Percentiles rank a stretch among this genome's conserved stretches.
These are phyloP conservation scores for Salix exigua DNA, from an alignment of 345 rosid species.

Conservation along the genomic window DNA sequence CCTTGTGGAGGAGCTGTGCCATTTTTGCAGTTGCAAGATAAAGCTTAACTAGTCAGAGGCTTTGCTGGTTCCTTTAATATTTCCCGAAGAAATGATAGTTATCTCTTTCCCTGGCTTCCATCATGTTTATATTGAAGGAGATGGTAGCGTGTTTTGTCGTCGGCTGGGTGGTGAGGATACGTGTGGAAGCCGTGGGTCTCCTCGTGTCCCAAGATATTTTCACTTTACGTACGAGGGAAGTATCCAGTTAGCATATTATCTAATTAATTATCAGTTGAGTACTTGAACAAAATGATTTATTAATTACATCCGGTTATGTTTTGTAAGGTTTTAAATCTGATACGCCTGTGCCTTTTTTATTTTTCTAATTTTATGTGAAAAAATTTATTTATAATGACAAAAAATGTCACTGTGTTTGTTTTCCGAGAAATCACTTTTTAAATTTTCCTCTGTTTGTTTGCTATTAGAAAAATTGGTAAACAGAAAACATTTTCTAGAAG, in stretches of 20 bases:
- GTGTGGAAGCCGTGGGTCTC: not conserved
- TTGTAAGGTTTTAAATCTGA: not conserved
- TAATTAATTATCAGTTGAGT: not conserved
- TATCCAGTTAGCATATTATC: too few relatives aligned
- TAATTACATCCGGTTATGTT: not conserved
- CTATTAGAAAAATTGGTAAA: too few relatives aligned
- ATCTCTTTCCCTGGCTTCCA: not conserved
- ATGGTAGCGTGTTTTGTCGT: not conserved
- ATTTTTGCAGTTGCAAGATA: not conserved
- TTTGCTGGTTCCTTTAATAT: not conserved
- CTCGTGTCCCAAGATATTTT: slow-evolving; percentile 7
- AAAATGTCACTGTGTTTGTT: too few relatives aligned
- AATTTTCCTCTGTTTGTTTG: too few relatives aligned
- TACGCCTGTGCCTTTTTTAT: not conserved
- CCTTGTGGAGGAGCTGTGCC: slow-evolving; percentile 33
- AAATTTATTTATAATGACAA: not conserved
- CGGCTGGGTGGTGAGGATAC: not conserved
- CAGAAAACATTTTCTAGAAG: too few relatives aligned
- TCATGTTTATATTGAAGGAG: not conserved
- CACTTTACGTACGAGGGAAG: too few relatives aligned
- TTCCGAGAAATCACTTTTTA: too few relatives aligned
- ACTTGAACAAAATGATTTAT: not conserved
- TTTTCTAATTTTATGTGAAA: not conserved
- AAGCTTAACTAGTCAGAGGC: not conserved
- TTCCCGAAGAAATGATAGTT: not conserved